Conservation (phyloP, 83 land plant species). For the Diphasiastrum complanatum region DNA sequence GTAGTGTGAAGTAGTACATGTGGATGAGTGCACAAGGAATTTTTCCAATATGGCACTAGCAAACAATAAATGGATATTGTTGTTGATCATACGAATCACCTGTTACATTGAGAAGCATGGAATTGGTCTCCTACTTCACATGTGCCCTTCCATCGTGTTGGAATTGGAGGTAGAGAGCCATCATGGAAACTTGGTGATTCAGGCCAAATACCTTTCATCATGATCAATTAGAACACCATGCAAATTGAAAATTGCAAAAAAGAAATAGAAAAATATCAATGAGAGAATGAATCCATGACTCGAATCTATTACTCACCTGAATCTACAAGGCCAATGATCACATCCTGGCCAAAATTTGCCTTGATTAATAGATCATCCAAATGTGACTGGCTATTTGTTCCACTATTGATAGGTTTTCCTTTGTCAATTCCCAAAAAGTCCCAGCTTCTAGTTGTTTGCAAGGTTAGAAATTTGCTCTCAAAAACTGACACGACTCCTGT, state of each 20-base stretch:
- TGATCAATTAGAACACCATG: not conserved
- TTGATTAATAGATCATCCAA: not conserved
- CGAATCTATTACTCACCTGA: not conserved
- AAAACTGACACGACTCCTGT: not conserved
- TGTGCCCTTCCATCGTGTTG: conserved; percentile 58
- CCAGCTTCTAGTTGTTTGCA: too few relatives aligned
- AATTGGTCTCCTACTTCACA: conserved; percentile 60
- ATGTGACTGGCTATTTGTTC: not conserved
- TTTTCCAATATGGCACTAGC: not conserved
- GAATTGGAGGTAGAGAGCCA: conserved; percentile 52
- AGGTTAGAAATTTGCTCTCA: not conserved
- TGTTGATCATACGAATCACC: conserved; percentile 19
- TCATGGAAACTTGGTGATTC: conserved; percentile 65
- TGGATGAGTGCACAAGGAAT: too few relatives aligned
- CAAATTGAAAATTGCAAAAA: not conserved
- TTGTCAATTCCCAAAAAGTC: not conserved
- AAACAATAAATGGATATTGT: not conserved
- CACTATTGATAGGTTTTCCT: not conserved
- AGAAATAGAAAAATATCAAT: not conserved
- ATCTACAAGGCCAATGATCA: not conserved
- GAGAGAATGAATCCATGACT: not conserved
- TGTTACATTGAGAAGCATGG: conserved; percentile 51
- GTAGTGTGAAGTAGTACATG: not conserved
- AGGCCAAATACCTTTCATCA: conserved; percentile 66
- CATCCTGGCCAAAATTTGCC: not conserved